Evolutionary conservation across 768 basidiomycete genomes (phyloP), one percentile per base, ranked within the genome.

Genomic region (Sporobolomyces phaffii): DNA sequence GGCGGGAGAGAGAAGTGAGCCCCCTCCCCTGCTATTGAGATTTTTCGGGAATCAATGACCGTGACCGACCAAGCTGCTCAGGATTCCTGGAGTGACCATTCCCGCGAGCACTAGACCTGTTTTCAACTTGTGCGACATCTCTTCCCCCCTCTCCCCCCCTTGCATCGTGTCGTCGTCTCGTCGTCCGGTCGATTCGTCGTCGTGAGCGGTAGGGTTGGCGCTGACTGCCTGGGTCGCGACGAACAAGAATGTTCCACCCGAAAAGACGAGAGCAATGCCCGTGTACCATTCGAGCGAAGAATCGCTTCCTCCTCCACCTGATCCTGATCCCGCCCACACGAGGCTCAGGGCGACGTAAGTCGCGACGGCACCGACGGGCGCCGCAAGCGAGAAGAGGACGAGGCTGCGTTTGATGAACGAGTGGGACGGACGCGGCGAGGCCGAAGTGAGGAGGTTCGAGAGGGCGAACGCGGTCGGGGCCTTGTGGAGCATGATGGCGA

Each of bases 401-500:
- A 99, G 78, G 60, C 64, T 43, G 17, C 50, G 49, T 3, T 68
- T 66, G 1, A 70, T 92, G 84, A 76, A 82, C 85, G 70, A 84
- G 3, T 17, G 26, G 84, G 78, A 90, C 89, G 31, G 33, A n/a
- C 60, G 5, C 11, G 52, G 47, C 5, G 64, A 31, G 14, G 50
- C 33, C 15, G 87, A 83, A 2, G 81, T 79, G 15, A 98, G 84
- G 5, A 90, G 86, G 0, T 89, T 87, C 0, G 90, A 88, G 48
- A 97, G 81, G 7, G 93, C 94, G 49, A 99, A 81, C 3, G 92
- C 87, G 0, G 93, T 92, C 1, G 94, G 94, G 0, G 88, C 93
- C 83, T 98, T 98, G 78, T 98, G 96, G 26, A 98, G 81, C 52
- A 90, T 82, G 45, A 99, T 83, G 4, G 96, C 93, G 28, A 96